Evolutionary conservation across 768 basidiomycete species (phyloP), one percentile per base, ranked within the genome.

Genomic region (Naganishia randhawae): DNA sequence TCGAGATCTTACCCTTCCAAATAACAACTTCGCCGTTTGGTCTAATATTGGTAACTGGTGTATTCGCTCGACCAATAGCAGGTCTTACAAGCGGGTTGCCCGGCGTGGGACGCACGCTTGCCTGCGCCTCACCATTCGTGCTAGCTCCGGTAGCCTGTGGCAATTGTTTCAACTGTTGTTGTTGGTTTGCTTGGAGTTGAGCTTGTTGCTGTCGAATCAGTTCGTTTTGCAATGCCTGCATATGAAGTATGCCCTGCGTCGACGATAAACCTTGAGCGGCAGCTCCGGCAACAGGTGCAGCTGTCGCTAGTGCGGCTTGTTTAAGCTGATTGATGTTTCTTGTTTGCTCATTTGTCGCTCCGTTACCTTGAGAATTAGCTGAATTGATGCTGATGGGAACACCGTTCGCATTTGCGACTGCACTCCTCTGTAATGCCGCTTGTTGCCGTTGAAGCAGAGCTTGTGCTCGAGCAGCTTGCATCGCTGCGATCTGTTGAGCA

Each of bases 161-260:
- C 29, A 37, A 50, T 7, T 35, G 29, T 50, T 33, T 27, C 41
- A 51, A 13, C 53, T 35, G 57, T 33, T 33, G 67, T 35, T 41
- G 50, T 45, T 50, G 63, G 14, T 64, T 64, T 19, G 41, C 63
- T 29, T 64, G 63, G 13, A 51, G 42, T 27, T 64, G 63, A 3
- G 63, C 50, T 50, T 64, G 63, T 37, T 68, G 67, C 27, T 63
- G 67, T 16, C 67, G 42, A n/a, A 68, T 37, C 25, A 68, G n/a
- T 50, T 68, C 67, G 61, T 52, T 62, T 31, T 68, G 67, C 25
- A 68, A 25, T 8, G 67, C 67, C 53, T 68, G 67, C 66, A 67
- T 67, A 31, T 67, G 53, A 39, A 67, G 35, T 9, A 67, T 55
- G 22, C 66, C 66, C 45, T 67, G 53, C n/a, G 48, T 29, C 16